These are phyloP conservation scores for Cymbidium sinense DNA, from an alignment of 106 monocot species.

Conservation along the genomic window DNA sequence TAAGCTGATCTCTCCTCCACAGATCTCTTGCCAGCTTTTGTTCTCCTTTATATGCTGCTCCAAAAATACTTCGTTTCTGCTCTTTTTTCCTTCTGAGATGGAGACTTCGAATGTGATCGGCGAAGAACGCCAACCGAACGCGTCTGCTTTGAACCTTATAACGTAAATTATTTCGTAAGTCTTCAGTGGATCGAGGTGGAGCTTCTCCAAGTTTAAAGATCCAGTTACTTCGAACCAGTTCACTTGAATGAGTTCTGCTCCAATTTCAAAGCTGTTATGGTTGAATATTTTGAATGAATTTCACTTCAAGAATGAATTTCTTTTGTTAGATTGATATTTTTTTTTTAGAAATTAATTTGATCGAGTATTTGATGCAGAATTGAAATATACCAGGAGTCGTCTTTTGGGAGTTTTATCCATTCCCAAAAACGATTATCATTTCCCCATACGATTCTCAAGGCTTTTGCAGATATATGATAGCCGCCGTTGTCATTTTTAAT, in stretches of 20 bases:
- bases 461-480: conserved; percentile 16
- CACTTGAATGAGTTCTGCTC: conserved; percentile 20
- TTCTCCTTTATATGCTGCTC: conserved; percentile 1
- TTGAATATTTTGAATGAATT: background rate
- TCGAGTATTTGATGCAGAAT: background rate
- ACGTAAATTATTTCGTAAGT: conserved; percentile 7
- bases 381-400: background rate
- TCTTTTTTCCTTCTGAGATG: conserved; percentile 3
- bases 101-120: conserved; percentile 8
- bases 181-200: background rate
- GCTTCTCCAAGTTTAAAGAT: conserved; percentile 1
- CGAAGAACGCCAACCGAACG: conserved; percentile 17
- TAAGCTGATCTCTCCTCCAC: conserved; percentile 11
- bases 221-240: conserved; percentile 14
- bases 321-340: background rate
- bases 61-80: background rate
- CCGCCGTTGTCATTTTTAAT: background rate
- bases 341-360: background rate
- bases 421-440: conserved; percentile 11
- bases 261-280: background rate
- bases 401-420: conserved; percentile 1
- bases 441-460: conserved; percentile 16
- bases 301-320: background rate
- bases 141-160: conserved; percentile 13
- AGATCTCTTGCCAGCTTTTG: background rate